Percentiles rank a stretch among this genome's conserved stretches.
phyloP scores from a whole-genome alignment of 169 alveolate species.

The Theileria annulata region DNA sequence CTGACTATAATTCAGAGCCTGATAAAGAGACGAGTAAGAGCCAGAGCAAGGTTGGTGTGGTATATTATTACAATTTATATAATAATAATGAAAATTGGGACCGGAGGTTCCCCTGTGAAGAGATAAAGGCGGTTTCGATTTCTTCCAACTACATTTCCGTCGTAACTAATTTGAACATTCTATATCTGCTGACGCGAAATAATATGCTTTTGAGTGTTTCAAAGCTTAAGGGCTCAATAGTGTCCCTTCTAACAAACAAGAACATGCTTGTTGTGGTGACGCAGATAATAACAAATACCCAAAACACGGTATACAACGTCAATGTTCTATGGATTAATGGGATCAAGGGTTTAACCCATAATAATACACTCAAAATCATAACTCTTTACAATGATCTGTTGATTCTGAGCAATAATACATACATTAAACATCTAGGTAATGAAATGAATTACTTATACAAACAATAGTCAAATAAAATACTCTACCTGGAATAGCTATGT shows the following conservation, averaged over 20 bases:
- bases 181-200: constrained; percentile 38
- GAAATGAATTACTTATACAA: no score
- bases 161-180: constrained; percentile 12
- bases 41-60: constrained; percentile 14
- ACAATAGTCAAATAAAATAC: no score
- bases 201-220: constrained; percentile 38
- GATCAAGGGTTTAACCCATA: constrained; percentile 42
- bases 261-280: constrained; percentile 51
- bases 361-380: constrained; percentile 25
- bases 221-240: constrained; percentile 40
- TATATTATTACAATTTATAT: constrained; percentile 34
- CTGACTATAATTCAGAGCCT: no score
- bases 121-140: constrained; percentile 37
- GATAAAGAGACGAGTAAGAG: no score
- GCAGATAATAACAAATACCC: constrained; percentile 5
- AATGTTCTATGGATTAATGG: constrained; percentile 63
- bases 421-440: not conserved
- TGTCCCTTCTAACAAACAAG: constrained; percentile 49
- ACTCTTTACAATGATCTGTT: constrained; percentile 44
- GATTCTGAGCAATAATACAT: constrained; percentile 22
- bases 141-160: constrained; percentile 49
- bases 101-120: constrained; percentile 45
- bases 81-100: constrained; percentile 57
- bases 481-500: no score
- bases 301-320: constrained; percentile 14